phyloP scores from a whole-genome alignment of 2,329 filamentous ascomycete genomes.

The Teratosphaeria zuluensis region DNA sequence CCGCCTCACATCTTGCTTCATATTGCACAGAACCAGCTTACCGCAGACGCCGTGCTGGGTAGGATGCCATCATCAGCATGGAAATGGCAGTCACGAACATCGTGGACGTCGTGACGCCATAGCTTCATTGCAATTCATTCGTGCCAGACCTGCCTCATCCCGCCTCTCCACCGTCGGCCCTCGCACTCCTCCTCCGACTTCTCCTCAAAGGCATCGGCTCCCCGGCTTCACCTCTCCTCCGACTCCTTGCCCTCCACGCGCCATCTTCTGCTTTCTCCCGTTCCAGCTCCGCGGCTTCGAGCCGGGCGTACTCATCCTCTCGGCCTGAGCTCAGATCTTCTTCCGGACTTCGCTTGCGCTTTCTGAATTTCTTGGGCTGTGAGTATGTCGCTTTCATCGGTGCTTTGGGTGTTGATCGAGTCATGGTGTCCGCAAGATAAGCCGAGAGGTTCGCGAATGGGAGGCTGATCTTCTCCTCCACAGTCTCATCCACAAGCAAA shows the following conservation, averaged over 20 bases:
- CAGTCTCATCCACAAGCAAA: neutral
- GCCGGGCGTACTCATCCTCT: conserved; percentile 5
- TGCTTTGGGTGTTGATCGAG: neutral
- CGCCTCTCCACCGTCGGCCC: neutral
- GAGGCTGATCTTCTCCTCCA: conserved; percentile 7
- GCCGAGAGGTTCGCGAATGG: conserved; percentile 7
- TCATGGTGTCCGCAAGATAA: conserved; percentile 3
- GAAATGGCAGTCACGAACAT: too few species aligned
- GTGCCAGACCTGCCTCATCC: too few species aligned
- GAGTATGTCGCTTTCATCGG: neutral
- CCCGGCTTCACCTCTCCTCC: neutral
- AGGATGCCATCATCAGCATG: too few species aligned
- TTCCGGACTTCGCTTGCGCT: conserved; percentile 12
- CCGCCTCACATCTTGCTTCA: too few species aligned
- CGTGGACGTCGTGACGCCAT: too few species aligned
- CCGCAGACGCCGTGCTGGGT: too few species aligned
- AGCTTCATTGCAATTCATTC: too few species aligned
- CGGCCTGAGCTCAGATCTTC: conserved; percentile 8
- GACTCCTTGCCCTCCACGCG: conserved; percentile 2
- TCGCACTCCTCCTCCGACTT: neutral
- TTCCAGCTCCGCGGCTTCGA: conserved; percentile 7
- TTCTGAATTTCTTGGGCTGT: conserved; percentile 6
- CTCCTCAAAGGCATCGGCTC: neutral
- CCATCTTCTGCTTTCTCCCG: conserved; percentile 4
- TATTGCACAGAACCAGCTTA: too few species aligned